Base-by-base conservation (phyloP, 2,329 filamentous ascomycete species). In the Fonsecaea pugnacius region DNA sequence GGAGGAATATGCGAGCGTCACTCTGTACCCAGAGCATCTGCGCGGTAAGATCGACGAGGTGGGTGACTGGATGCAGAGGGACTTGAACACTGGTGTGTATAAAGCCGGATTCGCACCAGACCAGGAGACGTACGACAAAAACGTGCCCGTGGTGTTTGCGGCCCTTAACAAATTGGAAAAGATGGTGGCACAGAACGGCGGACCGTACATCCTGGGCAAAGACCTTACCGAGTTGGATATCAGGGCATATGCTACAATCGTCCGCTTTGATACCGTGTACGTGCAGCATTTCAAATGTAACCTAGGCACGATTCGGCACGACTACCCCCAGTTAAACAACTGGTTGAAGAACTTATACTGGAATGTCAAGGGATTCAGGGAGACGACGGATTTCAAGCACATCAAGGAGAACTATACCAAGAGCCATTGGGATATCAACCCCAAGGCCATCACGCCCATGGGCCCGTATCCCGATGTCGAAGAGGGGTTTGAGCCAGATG, bases 401-500 rank as follows among this genome's bases (percentile, higher is more conserved):
- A 89, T 89, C 72, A 90, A 89, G 75, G 87, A 90, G 73, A 89
- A 87, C 76, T 85, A 85, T 66, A 84, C 85, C 12, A 89, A 88
- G 75, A 85, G 82, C 62, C 85, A 88, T 70, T 70, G 69, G 3
- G 82, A 84, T 65, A 83, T 89, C 64, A 89, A 89, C 68, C 86
- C 86, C 1, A 79, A 80, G 48, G 82, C 80, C 1, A 88, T 89
- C 67, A 88, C 85, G n/a, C 86, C 86, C 0, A 71, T 86, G 67
- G 86, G 86, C 0, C 87, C 86, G 0, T 87, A 79, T 70, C 86
- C 86, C 1, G 75, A 86, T 64, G 78, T 89, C 7, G 84, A 87
- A 67, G 46, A 51, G 27, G 80, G 79, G 0, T 83, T 82, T 64
- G 81, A 84, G 66, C 69, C 72, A 9, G 80, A 86, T 65, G 81